Percentiles rank a stretch among this genome's conserved stretches.
phyloP scores from a whole-genome alignment of 805 yeast species.

The Barnettozyma sucrosica region DNA sequence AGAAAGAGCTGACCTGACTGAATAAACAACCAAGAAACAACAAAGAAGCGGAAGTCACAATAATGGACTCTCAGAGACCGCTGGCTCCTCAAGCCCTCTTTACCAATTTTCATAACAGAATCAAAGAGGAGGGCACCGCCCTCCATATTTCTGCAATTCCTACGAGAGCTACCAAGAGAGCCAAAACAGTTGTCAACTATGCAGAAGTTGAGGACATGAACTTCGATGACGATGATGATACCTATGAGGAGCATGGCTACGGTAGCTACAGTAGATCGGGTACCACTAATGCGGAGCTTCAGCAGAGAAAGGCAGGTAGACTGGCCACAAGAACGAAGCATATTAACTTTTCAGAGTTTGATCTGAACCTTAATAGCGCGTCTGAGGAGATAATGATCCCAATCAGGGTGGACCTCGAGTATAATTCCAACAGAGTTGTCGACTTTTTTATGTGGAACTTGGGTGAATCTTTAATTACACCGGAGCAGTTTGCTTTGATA shows the following conservation, averaged over 20 bases:
- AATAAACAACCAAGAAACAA: too few relatives aligned
- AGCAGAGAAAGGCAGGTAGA: constrained; percentile 15
- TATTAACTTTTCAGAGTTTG: constrained; percentile 20
- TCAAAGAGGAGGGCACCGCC: constrained; percentile 69
- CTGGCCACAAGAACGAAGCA: constrained; percentile 24
- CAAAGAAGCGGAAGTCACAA: not conserved
- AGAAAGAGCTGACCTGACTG: too few relatives aligned
- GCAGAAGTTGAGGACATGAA: constrained; percentile 75
- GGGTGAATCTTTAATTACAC: constrained; percentile 70
- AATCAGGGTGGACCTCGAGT: constrained; percentile 77
- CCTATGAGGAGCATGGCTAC: constrained; percentile 16
- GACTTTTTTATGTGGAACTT: constrained; percentile 92
- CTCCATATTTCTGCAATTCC: constrained; percentile 68
- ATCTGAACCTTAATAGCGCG: constrained; percentile 22
- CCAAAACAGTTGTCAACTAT: constrained; percentile 65
- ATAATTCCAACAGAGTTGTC: constrained; percentile 75
- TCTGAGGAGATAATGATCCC: constrained; percentile 79
- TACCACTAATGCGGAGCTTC: not conserved
- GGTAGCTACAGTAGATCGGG: constrained; percentile 1
- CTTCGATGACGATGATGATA: constrained; percentile 45
- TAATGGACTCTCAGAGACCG: constrained; percentile 22
- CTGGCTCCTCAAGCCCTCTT: constrained; percentile 70
- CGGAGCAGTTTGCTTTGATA: constrained; percentile 84
- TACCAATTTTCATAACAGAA: constrained; percentile 67
- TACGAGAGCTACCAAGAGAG: constrained; percentile 72